Base-by-base conservation (phyloP, 768 basidiomycete species). In the Wakefieldia striispora region DNA sequence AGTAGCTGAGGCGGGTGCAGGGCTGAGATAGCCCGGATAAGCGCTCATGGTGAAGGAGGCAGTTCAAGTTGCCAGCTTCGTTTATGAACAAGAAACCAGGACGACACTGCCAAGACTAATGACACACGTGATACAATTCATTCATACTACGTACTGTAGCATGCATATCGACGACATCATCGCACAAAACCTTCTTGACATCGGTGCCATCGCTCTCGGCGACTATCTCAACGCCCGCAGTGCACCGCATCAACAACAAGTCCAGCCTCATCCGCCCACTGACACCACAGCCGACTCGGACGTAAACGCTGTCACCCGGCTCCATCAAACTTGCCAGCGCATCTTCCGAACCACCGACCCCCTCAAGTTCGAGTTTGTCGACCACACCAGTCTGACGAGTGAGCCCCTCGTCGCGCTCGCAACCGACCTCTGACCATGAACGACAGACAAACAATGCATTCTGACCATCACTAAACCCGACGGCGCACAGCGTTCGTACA, bases 391-490 rank as follows among this genome's bases (percentile, higher is more conserved):
- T 0, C 61, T 70, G 1, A 64, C 59, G 26, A 67, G 78, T 79
- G 53, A 44, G 67, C 61, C 12, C 3, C 14, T n/a, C 12, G 20
- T 10, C 12, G 4, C 24, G 5, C 20, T 19, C 7, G 6, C 31
- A 11, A 9, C 33, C 19, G 21, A 17, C 36, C 21, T 40, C 50
- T 63, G 11, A 65, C 33, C 16, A 12, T 4, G 10, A 8, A 12
- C 24, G 3, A 8, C 58, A 86, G 82, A 60, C 51, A 82, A 79
- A 58, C 77, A 78, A 45, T 84, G 85, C 55, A 81, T 82, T 42
- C 61, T 86, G 35, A 83, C 81, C 1, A 78, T 86, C 49, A 78
- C 72, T 2, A 79, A 76, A 19, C 82, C 81, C 0, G 72, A 78
- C 27, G 82, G 81, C 16, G 49, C 63, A 2, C 65, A 66, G 5